Conservation (phyloP, 2,329 filamentous ascomycete genomes). For the Immersiporthe knoxdaviesiana region DNA sequence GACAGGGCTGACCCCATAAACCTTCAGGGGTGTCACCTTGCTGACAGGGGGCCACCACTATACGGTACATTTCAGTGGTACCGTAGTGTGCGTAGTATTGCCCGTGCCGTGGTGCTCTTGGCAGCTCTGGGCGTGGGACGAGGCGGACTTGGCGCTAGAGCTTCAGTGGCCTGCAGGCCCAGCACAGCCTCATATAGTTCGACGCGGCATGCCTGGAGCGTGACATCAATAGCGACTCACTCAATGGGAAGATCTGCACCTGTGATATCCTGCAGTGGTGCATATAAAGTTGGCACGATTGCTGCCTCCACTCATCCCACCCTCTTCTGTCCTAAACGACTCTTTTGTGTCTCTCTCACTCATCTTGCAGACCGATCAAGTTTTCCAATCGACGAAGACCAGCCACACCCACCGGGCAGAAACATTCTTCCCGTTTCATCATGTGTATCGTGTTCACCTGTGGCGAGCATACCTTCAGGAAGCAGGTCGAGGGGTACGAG, state of each 20-base stretch:
- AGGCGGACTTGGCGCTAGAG: constrained; percentile 20
- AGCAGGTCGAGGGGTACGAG: constrained; percentile 63
- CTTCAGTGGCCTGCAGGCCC: constrained; percentile 21
- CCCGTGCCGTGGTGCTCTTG: no score
- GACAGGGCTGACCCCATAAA: not conserved
- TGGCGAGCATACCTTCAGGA: constrained; percentile 64
- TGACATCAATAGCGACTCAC: constrained; percentile 19
- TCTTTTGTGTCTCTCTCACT: not conserved
- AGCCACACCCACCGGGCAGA: not conserved
- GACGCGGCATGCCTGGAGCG: constrained; percentile 15
- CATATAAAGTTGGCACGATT: not conserved
- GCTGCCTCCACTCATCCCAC: not conserved
- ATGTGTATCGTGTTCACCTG: constrained; percentile 68
- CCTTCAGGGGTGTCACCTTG: not conserved
- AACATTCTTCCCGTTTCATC: constrained; percentile 20
- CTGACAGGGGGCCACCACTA: not conserved
- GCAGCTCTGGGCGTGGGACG: not conserved
- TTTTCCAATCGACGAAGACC: not conserved
- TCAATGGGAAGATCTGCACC: not conserved
- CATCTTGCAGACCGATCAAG: not conserved
- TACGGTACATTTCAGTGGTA: no score
- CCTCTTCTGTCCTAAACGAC: not conserved
- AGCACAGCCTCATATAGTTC: constrained; percentile 23
- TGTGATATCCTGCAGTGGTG: not conserved
- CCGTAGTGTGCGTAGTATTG: no score